phyloP scores from a whole-genome alignment of 2,329 filamentous ascomycete species.

The Monosporascus sp. region DNA sequence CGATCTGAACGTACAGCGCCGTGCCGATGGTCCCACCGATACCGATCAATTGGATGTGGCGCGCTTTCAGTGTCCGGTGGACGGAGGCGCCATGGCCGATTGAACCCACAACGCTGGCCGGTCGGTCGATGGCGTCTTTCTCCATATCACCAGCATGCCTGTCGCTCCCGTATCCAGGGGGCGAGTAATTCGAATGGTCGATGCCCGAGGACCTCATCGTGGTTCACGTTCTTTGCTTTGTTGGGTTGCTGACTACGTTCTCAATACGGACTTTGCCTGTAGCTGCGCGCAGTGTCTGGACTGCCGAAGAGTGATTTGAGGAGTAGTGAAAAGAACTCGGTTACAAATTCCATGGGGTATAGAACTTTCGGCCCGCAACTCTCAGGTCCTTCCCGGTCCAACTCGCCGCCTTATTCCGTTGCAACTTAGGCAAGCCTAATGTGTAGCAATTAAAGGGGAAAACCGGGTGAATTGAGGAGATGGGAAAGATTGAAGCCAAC shows the following conservation, averaged over 20 bases:
- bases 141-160: slow-evolving; percentile 8
- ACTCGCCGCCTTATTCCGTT: too few relatives aligned
- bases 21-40: slow-evolving; percentile 63
- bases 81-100: slow-evolving; percentile 35
- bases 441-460: too few relatives aligned
- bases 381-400: too few relatives aligned
- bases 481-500: too few relatives aligned
- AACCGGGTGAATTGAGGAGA: too few relatives aligned
- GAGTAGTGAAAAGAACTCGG: slow-evolving; percentile 17
- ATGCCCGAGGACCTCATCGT: slow-evolving; percentile 15
- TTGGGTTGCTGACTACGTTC: background rate
- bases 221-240: background rate
- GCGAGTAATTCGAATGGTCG: slow-evolving; percentile 7
- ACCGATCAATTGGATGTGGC: slow-evolving; percentile 55
- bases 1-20: slow-evolving; percentile 56
- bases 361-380: background rate
- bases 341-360: slow-evolving; percentile 14
- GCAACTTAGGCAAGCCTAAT: too few relatives aligned
- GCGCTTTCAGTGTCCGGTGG: slow-evolving; percentile 48
- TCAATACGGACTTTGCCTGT: background rate
- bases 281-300: background rate
- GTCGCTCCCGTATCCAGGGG: slow-evolving; percentile 5
- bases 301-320: slow-evolving; percentile 13
- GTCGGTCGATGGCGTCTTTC: slow-evolving; percentile 13
- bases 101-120: slow-evolving; percentile 6